phyloP scores from a whole-genome alignment of 371 early-diverging fungal genomes.

The Phascolomyces articulosus region DNA sequence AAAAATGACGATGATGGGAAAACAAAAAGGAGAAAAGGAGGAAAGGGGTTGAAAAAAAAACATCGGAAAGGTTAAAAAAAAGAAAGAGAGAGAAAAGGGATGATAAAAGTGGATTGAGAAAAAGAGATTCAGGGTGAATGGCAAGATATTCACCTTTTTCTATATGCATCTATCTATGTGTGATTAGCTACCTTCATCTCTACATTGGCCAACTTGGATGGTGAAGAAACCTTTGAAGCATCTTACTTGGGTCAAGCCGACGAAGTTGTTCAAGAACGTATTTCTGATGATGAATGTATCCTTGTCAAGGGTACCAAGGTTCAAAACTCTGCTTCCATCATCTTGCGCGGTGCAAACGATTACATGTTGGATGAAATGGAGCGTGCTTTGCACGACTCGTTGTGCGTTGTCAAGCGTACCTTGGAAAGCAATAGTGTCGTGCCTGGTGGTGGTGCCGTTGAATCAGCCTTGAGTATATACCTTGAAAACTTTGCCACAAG shows the following conservation, averaged over 20 bases:
- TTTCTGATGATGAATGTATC: slow-evolving; percentile 98
- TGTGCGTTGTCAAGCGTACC: slow-evolving; percentile 98
- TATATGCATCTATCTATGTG: too few species aligned
- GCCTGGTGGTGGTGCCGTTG: slow-evolving; percentile 99
- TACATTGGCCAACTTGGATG: slow-evolving; percentile 98
- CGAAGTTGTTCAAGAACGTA: slow-evolving; percentile 95
- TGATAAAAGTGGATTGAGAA: too few species aligned
- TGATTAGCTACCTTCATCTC: slow-evolving; percentile 87
- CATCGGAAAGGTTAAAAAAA: background rate
- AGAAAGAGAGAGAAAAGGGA: too few species aligned
- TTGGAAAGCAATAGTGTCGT: slow-evolving; percentile 97
- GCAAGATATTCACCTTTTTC: too few species aligned
- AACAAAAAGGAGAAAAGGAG: background rate
- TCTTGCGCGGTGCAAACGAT: slow-evolving; percentile 99
- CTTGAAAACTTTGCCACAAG: slow-evolving; percentile 98
- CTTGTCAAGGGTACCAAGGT: slow-evolving; percentile 95
- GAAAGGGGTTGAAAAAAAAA: too few species aligned
- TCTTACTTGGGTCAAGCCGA: slow-evolving; percentile 94
- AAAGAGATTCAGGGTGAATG: too few species aligned
- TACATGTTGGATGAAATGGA: slow-evolving; percentile 99
- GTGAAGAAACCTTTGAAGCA: slow-evolving; percentile 95
- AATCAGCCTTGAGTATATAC: slow-evolving; percentile 96
- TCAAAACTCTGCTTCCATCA: slow-evolving; percentile 89
- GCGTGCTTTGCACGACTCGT: slow-evolving; percentile 96
- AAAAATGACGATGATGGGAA: too few species aligned